Percentiles rank a stretch among this genome's conserved stretches.
These are phyloP conservation scores for Teunomyces aglyptinius DNA, from an alignment of 805 yeast species.

Conservation along the genomic window DNA sequence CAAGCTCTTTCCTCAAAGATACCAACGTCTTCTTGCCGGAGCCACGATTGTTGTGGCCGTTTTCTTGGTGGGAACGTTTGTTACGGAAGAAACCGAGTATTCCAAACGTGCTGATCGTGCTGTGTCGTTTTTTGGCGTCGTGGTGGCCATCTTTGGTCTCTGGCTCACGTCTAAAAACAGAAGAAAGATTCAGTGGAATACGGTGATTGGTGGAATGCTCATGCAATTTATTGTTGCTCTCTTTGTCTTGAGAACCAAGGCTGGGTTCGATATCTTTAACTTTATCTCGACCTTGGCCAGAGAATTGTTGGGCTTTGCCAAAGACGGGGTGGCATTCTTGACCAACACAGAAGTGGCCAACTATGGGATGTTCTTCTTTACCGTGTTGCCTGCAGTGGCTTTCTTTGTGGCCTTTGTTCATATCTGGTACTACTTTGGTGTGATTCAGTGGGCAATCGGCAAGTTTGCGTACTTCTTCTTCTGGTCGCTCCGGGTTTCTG, in stretches of 20 bases:
- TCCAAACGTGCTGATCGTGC: conserved; percentile 53
- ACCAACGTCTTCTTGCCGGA: conserved; percentile 43
- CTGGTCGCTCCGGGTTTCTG: conserved; percentile 58
- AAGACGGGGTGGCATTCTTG: conserved; percentile 60
- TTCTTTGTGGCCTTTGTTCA: conserved; percentile 65
- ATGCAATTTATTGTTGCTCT: conserved; percentile 59
- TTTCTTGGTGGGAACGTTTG: conserved; percentile 54
- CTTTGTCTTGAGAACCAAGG: conserved; percentile 57
- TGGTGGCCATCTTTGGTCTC: conserved; percentile 45
- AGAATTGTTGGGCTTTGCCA: conserved; percentile 55
- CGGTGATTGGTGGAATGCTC: conserved; percentile 58
- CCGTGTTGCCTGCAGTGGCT: conserved; percentile 60
- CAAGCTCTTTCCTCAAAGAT: conserved; percentile 39
- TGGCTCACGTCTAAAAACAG: conserved; percentile 47
- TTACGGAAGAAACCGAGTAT: conserved; percentile 45
- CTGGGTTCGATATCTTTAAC: conserved; percentile 61
- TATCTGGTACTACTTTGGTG: conserved; percentile 57
- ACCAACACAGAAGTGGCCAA: conserved; percentile 41
- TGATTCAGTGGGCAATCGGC: conserved; percentile 57
- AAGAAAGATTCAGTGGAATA: conserved; percentile 50
- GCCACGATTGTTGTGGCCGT: conserved; percentile 45
- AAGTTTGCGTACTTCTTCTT: conserved; percentile 58
- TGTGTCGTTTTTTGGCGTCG: conserved; percentile 54
- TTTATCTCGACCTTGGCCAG: conserved; percentile 58
- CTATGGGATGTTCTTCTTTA: conserved; percentile 49